Percentiles rank a stretch among this genome's conserved stretches.
Conservation (phyloP, 2,329 filamentous ascomycete species). For the Alternaria longipes region DNA sequence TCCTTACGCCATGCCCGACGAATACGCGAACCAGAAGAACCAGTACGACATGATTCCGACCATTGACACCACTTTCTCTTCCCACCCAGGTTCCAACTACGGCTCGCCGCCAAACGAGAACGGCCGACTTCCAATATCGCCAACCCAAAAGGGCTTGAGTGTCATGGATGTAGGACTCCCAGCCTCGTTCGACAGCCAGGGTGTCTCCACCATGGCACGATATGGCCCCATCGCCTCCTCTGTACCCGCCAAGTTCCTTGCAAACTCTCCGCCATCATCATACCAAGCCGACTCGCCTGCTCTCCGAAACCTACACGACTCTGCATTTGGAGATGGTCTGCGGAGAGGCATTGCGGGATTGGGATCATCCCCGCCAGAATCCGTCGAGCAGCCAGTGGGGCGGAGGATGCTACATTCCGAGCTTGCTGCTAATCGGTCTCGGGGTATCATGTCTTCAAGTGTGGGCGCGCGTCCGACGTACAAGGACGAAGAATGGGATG, state of each 20-base stretch:
- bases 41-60: slow-evolving; percentile 62
- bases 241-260: slow-evolving; percentile 89
- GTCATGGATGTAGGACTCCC: slow-evolving; percentile 92
- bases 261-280: slow-evolving; percentile 79
- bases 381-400: slow-evolving; percentile 69
- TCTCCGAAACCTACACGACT: slow-evolving; percentile 69
- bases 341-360: slow-evolving; percentile 53
- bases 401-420: slow-evolving; percentile 71
- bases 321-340: slow-evolving; percentile 75
- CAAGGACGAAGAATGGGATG: slow-evolving; percentile 63
- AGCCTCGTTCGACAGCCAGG: slow-evolving; percentile 95
- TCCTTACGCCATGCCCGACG: slow-evolving; percentile 54
- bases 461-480: slow-evolving; percentile 59
- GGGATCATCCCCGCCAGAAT: slow-evolving; percentile 67
- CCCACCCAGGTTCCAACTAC: slow-evolving; percentile 70
- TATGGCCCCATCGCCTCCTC: slow-evolving; percentile 92
- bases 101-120: slow-evolving; percentile 81
- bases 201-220: slow-evolving; percentile 88
- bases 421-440: slow-evolving; percentile 63
- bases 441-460: slow-evolving; percentile 68
- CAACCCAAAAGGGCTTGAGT: slow-evolving; percentile 77
- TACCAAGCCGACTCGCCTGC: slow-evolving; percentile 68
- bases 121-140: slow-evolving; percentile 78
- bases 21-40: slow-evolving; percentile 45
- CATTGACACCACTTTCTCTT: slow-evolving; percentile 67